Evolutionary conservation across 768 basidiomycete species (phyloP), one percentile per base, ranked within the genome.

Genomic region (Strobilomyces echinocephalus): DNA sequence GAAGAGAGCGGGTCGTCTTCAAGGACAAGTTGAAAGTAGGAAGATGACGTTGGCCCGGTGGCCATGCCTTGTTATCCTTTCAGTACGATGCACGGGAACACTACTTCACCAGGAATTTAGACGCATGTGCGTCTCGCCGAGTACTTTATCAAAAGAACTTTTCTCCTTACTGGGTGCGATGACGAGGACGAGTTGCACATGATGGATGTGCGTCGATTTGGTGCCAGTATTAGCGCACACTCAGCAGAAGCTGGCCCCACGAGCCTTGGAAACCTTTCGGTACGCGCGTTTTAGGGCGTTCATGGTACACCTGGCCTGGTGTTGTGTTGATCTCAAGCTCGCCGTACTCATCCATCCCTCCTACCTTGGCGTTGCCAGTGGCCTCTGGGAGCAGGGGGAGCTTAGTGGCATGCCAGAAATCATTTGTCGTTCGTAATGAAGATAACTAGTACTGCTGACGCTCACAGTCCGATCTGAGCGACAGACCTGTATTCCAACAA

Each of bases 1-100:
- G 58, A 48, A 18, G 46, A 50, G 39, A 24, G 44, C 28, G 18
- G 46, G 36, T 49, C 63, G 6, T 60, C 50, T 4, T 59, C 57
- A 14, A 55, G 50, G 26, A 52, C 60, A 15, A 39, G 54, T 49
- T 55, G 49, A 55, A 31, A 39, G 54, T 49, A 53, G 52, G 21
- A 33, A 18, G 5, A 9, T 9, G 9, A 15, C 15, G 35, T 35
- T 18, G 5, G n/a, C 38, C 8, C 9, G 11, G 8, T n/a, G n/a
- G n/a, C n/a, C n/a, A n/a, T n/a, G n/a, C n/a, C n/a, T n/a, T 18
- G 28, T 33, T 38, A 28, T 20, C 35, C 24, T 45, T n/a, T 28
- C 55, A 14, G 21, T 39, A 16, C 24, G 14, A 30, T 24, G 3
- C 11, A 7, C 30, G 30, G 30, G 46, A 38, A 44, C 49, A 50